These are phyloP conservation scores for Sphaerulina musiva DNA, from an alignment of 2,329 filamentous ascomycete genomes.

Conservation along the genomic window DNA sequence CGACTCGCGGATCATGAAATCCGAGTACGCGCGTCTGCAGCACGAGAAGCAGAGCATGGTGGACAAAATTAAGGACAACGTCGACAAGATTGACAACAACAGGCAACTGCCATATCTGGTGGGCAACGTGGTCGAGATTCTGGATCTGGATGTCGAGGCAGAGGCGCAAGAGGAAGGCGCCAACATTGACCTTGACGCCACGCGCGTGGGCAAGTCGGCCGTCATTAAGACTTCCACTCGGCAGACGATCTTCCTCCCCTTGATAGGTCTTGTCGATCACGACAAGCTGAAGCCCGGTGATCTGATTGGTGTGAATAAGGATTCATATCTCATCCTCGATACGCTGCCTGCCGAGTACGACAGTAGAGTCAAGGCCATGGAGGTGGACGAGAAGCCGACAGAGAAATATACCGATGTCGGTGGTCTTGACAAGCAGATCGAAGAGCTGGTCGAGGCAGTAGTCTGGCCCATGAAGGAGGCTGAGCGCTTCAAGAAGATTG, in stretches of 20 bases:
- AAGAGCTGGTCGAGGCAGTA: conserved; percentile 95
- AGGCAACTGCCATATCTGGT: conserved; percentile 98
- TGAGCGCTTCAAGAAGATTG: conserved; percentile 98
- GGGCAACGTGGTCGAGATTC: conserved; percentile 93
- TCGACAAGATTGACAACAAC: conserved; percentile 99
- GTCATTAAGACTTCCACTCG: conserved; percentile 99
- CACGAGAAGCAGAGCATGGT: conserved; percentile 95
- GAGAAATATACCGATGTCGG: conserved; percentile 99
- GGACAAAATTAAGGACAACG: conserved; percentile 98
- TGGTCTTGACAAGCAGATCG: conserved; percentile 96
- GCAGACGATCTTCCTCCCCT: conserved; percentile 95
- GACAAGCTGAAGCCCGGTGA: conserved; percentile 92
- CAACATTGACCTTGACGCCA: conserved; percentile 97
- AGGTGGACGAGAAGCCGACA: conserved; percentile 98
- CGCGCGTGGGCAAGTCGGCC: conserved; percentile 91
- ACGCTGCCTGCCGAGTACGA: conserved; percentile 97
- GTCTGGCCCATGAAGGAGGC: conserved; percentile 99
- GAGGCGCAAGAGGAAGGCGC: conserved; percentile 96
- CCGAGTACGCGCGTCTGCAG: conserved; percentile 85
- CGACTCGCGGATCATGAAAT: conserved; percentile 97
- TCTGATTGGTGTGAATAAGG: conserved; percentile 97
- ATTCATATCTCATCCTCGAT: conserved; percentile 94
- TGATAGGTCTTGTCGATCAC: conserved; percentile 94
- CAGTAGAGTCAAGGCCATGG: conserved; percentile 98
- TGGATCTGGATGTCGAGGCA: conserved; percentile 91